Evolutionary conservation across 176 grass and related monocot species (phyloP).

Genomic region (Alopecurus myosuroides): DNA sequence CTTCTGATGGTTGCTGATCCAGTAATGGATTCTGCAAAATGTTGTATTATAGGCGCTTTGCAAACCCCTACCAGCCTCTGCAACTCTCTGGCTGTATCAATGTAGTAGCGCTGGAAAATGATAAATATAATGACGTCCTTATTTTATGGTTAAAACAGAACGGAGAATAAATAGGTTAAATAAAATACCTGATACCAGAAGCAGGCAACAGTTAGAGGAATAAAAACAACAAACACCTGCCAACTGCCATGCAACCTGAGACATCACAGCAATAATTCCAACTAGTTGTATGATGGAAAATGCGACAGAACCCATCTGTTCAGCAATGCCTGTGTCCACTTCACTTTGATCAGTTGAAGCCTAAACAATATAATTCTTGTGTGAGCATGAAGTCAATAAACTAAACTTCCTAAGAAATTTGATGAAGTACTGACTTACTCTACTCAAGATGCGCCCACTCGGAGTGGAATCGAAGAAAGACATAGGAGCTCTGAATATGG

Average conservation of each 20-base stretch:
- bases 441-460: slow-evolving; percentile 72
- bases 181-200: slow-evolving; percentile 77
- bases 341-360: slow-evolving; percentile 79
- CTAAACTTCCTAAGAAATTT: neutral
- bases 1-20: slow-evolving; percentile 76
- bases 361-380: slow-evolving; percentile 28
- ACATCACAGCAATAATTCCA: slow-evolving; percentile 89
- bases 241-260: slow-evolving; percentile 84
- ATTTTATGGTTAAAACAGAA: neutral
- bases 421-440: slow-evolving; percentile 37
- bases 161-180: neutral
- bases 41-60: slow-evolving; percentile 90
- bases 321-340: slow-evolving; percentile 58
- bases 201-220: slow-evolving; percentile 66
- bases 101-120: slow-evolving; percentile 70
- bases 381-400: slow-evolving; percentile 23
- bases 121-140: neutral
- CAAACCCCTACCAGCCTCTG: slow-evolving; percentile 64
- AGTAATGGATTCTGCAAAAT: slow-evolving; percentile 76
- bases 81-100: slow-evolving; percentile 69
- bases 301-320: slow-evolving; percentile 39
- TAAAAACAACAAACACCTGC: slow-evolving; percentile 75
- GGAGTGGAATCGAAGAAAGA: slow-evolving; percentile 92
- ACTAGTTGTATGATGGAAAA: slow-evolving; percentile 70
- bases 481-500: slow-evolving; percentile 90